Conservation (phyloP, 768 basidiomycete genomes). For the Rhizopogon salebrosus region DNA sequence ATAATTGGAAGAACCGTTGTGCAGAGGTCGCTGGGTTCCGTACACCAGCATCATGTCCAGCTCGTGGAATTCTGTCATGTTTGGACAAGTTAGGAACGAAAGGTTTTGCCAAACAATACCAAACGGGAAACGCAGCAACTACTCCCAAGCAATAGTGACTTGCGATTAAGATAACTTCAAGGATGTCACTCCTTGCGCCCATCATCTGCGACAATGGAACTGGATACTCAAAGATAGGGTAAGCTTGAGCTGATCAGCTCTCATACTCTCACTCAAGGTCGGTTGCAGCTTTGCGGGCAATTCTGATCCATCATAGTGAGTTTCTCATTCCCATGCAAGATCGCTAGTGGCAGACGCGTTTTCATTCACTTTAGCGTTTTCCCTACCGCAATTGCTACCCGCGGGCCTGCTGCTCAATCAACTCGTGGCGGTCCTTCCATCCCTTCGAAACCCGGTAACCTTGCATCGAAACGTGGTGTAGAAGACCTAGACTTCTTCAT, state of each 20-base stretch:
- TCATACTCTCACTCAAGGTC: slow-evolving; percentile 1
- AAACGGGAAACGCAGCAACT: slow-evolving; percentile 17
- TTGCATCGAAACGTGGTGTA: slow-evolving; percentile 94
- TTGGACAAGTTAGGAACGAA: slow-evolving; percentile 20
- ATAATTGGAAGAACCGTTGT: no score
- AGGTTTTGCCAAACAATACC: slow-evolving; percentile 17
- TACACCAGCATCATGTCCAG: no score
- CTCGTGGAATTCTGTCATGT: no score
- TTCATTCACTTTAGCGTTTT: slow-evolving; percentile 63
- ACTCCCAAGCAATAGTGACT: slow-evolving; percentile 4
- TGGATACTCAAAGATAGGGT: slow-evolving; percentile 97
- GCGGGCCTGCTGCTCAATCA: slow-evolving; percentile 59
- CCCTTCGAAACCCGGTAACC: slow-evolving; percentile 81
- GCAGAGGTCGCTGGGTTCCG: no score
- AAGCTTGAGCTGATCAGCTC: slow-evolving; percentile 18
- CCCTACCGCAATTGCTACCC: slow-evolving; percentile 93
- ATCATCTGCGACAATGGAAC: slow-evolving; percentile 99
- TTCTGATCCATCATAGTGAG: slow-evolving; percentile 96
- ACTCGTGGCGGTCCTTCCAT: slow-evolving; percentile 69
- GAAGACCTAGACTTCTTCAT: slow-evolving; percentile 99
- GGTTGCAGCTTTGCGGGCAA: slow-evolving; percentile 87
- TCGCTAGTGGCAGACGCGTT: not conserved
- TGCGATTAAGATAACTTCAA: slow-evolving; percentile 3
- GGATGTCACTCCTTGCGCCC: slow-evolving; percentile 84
- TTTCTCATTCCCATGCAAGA: slow-evolving; percentile 12